Evolutionary conservation across 306 rosid species (phyloP).

Genomic region (Cucumis cinereus): DNA sequence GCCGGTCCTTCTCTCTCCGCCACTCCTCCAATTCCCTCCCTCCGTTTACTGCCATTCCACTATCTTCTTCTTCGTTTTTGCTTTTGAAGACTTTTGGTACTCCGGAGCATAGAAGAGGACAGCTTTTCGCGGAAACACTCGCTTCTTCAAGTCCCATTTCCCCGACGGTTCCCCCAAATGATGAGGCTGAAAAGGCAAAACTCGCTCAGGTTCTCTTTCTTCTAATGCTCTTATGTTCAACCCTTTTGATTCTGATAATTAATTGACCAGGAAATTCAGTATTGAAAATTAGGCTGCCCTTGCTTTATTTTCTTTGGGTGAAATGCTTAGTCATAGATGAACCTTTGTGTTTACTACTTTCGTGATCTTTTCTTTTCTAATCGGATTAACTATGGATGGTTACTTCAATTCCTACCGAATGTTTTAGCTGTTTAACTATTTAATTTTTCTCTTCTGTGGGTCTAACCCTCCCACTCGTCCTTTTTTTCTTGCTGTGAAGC

Average conservation of each 20-base stretch:
- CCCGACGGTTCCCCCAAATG: constrained; percentile 29
- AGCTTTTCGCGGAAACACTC: constrained; percentile 18
- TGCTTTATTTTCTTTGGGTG: neutral
- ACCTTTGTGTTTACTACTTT: neutral
- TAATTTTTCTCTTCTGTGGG: neutral
- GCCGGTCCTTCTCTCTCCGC: constrained; percentile 15
- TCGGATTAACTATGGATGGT: neutral
- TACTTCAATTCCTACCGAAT: neutral
- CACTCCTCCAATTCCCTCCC: constrained; percentile 14
- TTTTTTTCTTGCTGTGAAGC: neutral
- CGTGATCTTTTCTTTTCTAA: neutral
- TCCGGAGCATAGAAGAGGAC: constrained; percentile 17
- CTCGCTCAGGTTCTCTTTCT: constrained; percentile 53
- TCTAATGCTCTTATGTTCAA: neutral
- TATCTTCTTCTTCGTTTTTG: constrained; percentile 15
- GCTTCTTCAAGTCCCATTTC: constrained; percentile 51
- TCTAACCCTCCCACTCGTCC: too few relatives aligned
- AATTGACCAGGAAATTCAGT: neutral
- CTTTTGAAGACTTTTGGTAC: constrained; percentile 10
- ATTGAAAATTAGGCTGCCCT: neutral
- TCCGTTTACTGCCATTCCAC: constrained; percentile 16
- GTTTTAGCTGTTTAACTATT: neutral
- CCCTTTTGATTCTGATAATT: neutral
- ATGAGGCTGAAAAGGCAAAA: constrained; percentile 60
- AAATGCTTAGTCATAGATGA: neutral